These are phyloP conservation scores for Ophiocordyceps camponoti-rufipedis DNA, from an alignment of 2,329 filamentous ascomycete genomes.

Conservation along the genomic window DNA sequence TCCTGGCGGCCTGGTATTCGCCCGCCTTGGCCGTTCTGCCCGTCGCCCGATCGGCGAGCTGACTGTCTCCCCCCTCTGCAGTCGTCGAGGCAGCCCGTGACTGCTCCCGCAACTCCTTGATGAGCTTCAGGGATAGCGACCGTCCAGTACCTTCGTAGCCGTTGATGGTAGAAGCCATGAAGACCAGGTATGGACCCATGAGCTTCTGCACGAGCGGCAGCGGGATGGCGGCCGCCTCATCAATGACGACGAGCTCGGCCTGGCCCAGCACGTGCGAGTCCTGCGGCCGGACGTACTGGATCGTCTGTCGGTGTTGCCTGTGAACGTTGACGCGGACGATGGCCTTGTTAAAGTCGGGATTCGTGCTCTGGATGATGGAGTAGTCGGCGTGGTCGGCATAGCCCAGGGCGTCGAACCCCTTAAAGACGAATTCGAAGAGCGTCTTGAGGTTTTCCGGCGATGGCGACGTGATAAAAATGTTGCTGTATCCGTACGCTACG, in stretches of 20 bases:
- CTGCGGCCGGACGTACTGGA: conserved; percentile 95
- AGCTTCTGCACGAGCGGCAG: conserved; percentile 81
- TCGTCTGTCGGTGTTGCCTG: conserved; percentile 86
- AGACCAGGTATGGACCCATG: conserved; percentile 91
- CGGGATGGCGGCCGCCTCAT: conserved; percentile 93
- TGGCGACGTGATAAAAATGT: conserved; percentile 97
- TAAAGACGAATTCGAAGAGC: conserved; percentile 95
- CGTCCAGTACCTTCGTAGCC: conserved; percentile 95
- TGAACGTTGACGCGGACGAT: conserved; percentile 95
- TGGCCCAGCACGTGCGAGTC: conserved; percentile 90
- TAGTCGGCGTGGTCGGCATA: conserved; percentile 96
- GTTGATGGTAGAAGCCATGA: conserved; percentile 99
- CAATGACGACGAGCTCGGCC: conserved; percentile 87
- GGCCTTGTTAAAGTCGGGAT: conserved; percentile 97
- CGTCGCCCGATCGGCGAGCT: conserved; percentile 62
- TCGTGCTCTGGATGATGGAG: conserved; percentile 93
- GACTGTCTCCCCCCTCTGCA: conserved; percentile 30
- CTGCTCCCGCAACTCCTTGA: conserved; percentile 91
- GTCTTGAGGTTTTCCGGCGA: conserved; percentile 98
- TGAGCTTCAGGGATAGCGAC: conserved; percentile 86
- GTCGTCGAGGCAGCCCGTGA: conserved; percentile 46
- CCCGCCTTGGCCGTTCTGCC: conserved; percentile 50
- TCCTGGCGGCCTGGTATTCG: conserved; percentile 49
- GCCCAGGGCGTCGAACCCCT: conserved; percentile 84
- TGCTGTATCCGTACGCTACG: conserved; percentile 91